phyloP scores from a whole-genome alignment of 2,329 filamentous ascomycete species.

The Sporothrix brunneoviolacea region DNA sequence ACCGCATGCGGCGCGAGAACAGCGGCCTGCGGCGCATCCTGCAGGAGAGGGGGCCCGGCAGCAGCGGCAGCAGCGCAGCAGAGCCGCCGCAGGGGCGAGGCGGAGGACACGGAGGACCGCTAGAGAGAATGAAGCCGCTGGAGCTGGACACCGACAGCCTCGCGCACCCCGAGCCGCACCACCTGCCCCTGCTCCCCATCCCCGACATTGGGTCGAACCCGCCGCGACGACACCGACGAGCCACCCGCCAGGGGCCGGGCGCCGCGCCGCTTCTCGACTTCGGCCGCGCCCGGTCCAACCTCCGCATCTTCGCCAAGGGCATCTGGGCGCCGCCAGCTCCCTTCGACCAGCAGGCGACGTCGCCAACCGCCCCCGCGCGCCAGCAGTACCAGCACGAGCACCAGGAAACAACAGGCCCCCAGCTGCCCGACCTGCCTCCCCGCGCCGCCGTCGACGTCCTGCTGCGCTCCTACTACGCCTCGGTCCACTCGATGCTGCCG shows the following conservation, averaged over 20 bases:
- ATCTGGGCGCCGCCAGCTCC: slow-evolving; percentile 72
- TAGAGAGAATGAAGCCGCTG: not conserved
- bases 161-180: not conserved
- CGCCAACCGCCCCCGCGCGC: not conserved
- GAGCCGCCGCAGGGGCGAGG: not conserved
- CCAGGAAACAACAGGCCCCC: too few species aligned
- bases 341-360: slow-evolving; percentile 43
- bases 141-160: not conserved
- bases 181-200: slow-evolving; percentile 31
- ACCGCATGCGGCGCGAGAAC: slow-evolving; percentile 74
- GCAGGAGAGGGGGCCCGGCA: slow-evolving; percentile 32
- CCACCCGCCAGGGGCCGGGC: not conserved
- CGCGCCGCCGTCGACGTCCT: slow-evolving; percentile 65
- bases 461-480: slow-evolving; percentile 66
- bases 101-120: not conserved
- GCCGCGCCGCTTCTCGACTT: slow-evolving; percentile 55
- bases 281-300: slow-evolving; percentile 62
- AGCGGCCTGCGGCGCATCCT: slow-evolving; percentile 62
- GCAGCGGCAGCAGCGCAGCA: not conserved
- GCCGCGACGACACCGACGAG: slow-evolving; percentile 48
- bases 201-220: slow-evolving; percentile 62
- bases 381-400: slow-evolving; percentile 22
- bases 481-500: slow-evolving; percentile 73
- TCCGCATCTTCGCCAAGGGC: slow-evolving; percentile 67
- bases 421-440: slow-evolving; percentile 42